phyloP scores from a whole-genome alignment of 352 stramenopile genomes.

The Pythium oligandrum region DNA sequence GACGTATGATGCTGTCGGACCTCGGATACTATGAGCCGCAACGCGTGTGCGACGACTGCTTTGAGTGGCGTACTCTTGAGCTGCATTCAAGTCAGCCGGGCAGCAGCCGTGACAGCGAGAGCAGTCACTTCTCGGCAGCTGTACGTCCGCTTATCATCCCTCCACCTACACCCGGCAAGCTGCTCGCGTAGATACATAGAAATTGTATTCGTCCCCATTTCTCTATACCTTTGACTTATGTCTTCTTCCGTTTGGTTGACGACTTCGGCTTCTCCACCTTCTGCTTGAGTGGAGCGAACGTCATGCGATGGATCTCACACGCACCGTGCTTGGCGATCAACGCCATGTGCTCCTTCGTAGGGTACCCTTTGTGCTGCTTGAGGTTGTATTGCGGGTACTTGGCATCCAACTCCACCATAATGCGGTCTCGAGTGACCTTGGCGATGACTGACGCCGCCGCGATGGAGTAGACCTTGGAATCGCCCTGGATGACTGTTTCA shows the following conservation, averaged over 20 bases:
- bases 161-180: too few relatives aligned
- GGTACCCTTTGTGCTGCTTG: slow-evolving; percentile 97
- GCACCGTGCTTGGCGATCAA: slow-evolving; percentile 88
- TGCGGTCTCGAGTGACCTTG: slow-evolving; percentile 96
- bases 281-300: slow-evolving; percentile 94
- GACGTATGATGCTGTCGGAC: slow-evolving; percentile 54
- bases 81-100: too few relatives aligned
- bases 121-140: background rate
- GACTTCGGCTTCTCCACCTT: slow-evolving; percentile 27
- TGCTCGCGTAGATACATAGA: too few relatives aligned
- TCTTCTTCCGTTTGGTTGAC: slow-evolving; percentile 1
- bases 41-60: slow-evolving; percentile 84
- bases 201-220: too few relatives aligned
- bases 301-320: slow-evolving; percentile 93
- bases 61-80: slow-evolving; percentile 32
- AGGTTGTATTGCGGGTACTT: slow-evolving; percentile 94
- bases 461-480: slow-evolving; percentile 95
- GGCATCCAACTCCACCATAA: slow-evolving; percentile 94
- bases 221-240: slow-evolving; percentile 11
- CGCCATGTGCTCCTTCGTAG: slow-evolving; percentile 89
- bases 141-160: too few relatives aligned
- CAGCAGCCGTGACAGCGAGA: slow-evolving; percentile 4
- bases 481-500: slow-evolving; percentile 93
- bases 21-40: slow-evolving; percentile 71
- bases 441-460: slow-evolving; percentile 97